Evolutionary conservation across 2,329 filamentous ascomycete species (phyloP), one percentile per base, ranked within the genome.

Genomic region (Sphaerulina musiva): DNA sequence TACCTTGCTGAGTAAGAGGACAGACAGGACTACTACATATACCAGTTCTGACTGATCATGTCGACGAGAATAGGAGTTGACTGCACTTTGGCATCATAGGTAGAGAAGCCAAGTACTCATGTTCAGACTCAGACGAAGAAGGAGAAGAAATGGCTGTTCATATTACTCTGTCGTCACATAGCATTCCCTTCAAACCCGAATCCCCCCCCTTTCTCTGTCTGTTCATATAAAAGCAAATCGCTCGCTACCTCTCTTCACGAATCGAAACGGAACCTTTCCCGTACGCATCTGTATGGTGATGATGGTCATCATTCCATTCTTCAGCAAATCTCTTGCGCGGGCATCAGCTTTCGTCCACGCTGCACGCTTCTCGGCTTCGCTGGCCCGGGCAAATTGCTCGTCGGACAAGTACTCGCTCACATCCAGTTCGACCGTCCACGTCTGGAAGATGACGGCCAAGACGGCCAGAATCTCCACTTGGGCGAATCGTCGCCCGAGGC

Each of bases 211-310:
- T 20, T 4, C 20, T 20, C 20, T 29, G 5, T 7, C 26, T 29
- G 1, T 29, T 42, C 40, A 42, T 32, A 56, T 46, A 20, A 59
- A 63, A 34, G 48, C 56, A 49, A 91, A 90, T 64, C 79, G 78
- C 76, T 91, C 88, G 59, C 79, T 71, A 0, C 87, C 87, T 61
- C 84, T 81, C 72, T 73, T 81, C 8, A 88, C 84, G 59, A 92
- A 70, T 59, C 86, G 73, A 40, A 92, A 73, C 0, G 85, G 84
- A 34, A 92, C 81, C 51, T 78, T 74, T 5, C 74, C 73, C n/a
- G 73, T 76, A 31, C 82, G 76, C 69, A 92, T 74, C 72, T 89
- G 87, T 61, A 92, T 73, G 56, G 87, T 90, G 56, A 92, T 77
- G 53, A 87, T 70, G n/a, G 79, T 80, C 29, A 73, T 76, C 62